Base-by-base conservation (phyloP, 352 stramenopile species). In the Pythium volutum region DNA sequence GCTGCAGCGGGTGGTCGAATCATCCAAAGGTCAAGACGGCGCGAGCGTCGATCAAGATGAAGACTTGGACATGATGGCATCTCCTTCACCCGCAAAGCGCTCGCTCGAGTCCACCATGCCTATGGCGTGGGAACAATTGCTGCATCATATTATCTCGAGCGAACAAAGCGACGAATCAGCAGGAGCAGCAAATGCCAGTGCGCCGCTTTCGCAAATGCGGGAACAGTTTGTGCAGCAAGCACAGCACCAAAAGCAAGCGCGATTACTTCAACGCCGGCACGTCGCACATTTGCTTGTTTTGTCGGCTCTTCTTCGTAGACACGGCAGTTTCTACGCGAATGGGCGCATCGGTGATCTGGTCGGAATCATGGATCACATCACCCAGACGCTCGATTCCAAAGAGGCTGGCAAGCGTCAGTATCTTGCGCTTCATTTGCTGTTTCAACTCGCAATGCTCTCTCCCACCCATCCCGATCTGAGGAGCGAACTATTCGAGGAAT, bases 71-170 rank as follows among this genome's bases (percentile, higher is more conserved):
- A 58, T 52, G 18, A 14, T 50, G 12, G 14, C 15, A 15, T 45
- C 47, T 48, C 29, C 53, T 4, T 71, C 64, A 29, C 49, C 55
- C 7, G 25, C 43, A 3, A 72, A 72, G 43, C 52, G 65, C 16
- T 65, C 65, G 23, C n/a, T 56, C 0, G 65, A 67, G 11, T 18
- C 50, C 11, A 53, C 51, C 16, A 39, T 53, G 34, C 47, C 65
- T 7, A 72, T 72, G 65, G 65, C 65, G 16, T 72, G 65, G 65
- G 65, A 72, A 39, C 47, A 65, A 23, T 38, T 75, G 1, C 26
- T 72, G 3, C 23, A 63, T 31, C 41, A 71, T 16, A 55, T 68
- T 23, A 23, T 62, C n/a, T 55, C 47, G 14, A 31, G n/a, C 33
- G 23, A 41, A 8, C 15, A 27, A 20, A 42, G 9, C 5, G 56